phyloP scores from a whole-genome alignment of 495 filamentous ascomycete species.

The Podospora anserina region DNA sequence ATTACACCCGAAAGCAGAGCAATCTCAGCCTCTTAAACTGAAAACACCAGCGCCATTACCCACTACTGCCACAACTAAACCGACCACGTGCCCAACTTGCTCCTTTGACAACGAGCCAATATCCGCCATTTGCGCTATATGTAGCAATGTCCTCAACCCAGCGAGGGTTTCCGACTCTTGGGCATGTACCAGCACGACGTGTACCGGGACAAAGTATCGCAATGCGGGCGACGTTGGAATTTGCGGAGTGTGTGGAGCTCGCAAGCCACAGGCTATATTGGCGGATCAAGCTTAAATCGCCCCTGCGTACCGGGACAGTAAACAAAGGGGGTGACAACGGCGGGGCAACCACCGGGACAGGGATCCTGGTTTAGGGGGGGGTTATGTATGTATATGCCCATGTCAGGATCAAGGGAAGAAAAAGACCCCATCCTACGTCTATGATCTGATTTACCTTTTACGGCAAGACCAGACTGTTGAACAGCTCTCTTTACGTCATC shows the following conservation, averaged over 20 bases:
- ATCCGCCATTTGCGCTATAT: conserved; percentile 58
- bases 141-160: conserved; percentile 61
- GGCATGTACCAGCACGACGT: conserved; percentile 55
- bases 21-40: not conserved
- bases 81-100: conserved; percentile 54
- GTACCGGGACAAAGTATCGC: conserved; percentile 52
- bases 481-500: no score
- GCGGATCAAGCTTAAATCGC: not conserved
- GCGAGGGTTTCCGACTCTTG: conserved; percentile 51
- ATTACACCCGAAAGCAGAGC: not conserved
- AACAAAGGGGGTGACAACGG: no score
- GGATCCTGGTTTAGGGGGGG: no score
- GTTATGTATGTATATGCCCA: no score
- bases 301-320: no score
- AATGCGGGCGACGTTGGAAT: conserved; percentile 63
- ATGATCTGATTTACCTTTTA: no score
- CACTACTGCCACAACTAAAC: not conserved
- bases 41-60: conserved; percentile 1
- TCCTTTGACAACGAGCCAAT: conserved; percentile 54
- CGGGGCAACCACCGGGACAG: no score
- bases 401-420: no score
- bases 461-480: no score
- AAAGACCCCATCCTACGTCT: no score
- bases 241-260: conserved; percentile 63
- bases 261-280: conserved; percentile 20